A percentile compares a stretch with the other conserved stretches of the same genome.
phyloP scores from a whole-genome alignment of 352 stramenopile species.

The Globisporangium carolinianum region DNA sequence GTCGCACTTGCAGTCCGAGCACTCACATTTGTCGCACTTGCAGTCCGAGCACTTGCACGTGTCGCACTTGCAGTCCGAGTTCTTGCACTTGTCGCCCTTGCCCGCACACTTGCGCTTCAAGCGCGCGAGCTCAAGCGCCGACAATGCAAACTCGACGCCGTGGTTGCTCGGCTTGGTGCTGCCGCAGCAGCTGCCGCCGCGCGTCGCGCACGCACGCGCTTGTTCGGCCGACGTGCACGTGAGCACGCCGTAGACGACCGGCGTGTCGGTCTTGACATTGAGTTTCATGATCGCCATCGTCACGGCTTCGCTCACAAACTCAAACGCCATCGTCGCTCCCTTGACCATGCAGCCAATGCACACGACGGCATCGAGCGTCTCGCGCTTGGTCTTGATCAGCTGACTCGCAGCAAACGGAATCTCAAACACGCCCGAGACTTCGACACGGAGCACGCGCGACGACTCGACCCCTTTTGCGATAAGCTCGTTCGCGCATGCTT shows the following conservation, averaged over 20 bases:
- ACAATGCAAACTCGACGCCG: constrained; percentile 55
- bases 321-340: constrained; percentile 95
- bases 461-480: constrained; percentile 44
- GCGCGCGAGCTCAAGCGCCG: constrained; percentile 85
- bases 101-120: constrained; percentile 46
- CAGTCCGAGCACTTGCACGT: constrained; percentile 23
- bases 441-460: constrained; percentile 34
- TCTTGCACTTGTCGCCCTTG: constrained; percentile 36
- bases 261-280: constrained; percentile 85
- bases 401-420: constrained; percentile 89
- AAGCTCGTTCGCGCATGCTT: constrained; percentile 47
- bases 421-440: constrained; percentile 94
- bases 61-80: constrained; percentile 19
- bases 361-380: constrained; percentile 92
- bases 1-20: constrained; percentile 19
- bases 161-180: constrained; percentile 34
- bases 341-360: constrained; percentile 94
- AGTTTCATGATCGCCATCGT: constrained; percentile 95
- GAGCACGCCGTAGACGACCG: constrained; percentile 87
- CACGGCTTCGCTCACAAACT: constrained; percentile 95
- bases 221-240: constrained; percentile 91
- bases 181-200: constrained; percentile 16
- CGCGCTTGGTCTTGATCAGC: constrained; percentile 58
- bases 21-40: constrained; percentile 35
- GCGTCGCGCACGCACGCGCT: constrained; percentile 71